Base-by-base conservation (phyloP, 2,329 filamentous ascomycete genomes). In the Scytalidium lignicola region DNA sequence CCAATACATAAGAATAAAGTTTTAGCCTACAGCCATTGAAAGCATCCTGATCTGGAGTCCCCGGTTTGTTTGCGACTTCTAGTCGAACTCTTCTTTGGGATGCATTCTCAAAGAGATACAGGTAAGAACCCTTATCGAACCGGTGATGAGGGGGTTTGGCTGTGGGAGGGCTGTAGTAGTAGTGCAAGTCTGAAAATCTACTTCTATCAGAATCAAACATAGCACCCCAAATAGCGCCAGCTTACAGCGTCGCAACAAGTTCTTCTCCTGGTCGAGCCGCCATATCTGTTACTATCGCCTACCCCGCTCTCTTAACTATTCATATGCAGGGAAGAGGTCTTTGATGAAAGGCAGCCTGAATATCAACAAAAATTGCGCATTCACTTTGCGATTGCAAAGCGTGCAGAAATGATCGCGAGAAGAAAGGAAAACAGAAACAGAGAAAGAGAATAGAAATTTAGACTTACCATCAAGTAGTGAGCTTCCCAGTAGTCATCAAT, bases 101-200 rank as follows among this genome's bases (percentile, higher is more conserved):
- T 12, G 85, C 78, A 63, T 88, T 86, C 66, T 90, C 85, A 65
- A 89, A 90, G 5, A 91, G 72, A 63, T 91, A 91, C 50, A 91
- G 78, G 65, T 91, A 91, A 7, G 86, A 90, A 43, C 83, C 79
- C 65, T 86, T 87, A 66, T 89, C 84, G 66, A 92, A 91, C 46
- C 87, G 82, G 66, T 91, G 85, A 65, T 91, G 88, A n/a, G 76
- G 80, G 23, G 87, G 86, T 49, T 77, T 82, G 49, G 76, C 73
- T 5, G 75, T 74, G 2, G 84, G 82, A n/a, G 82, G 76, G 21
- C 79, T 77, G 68, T 90, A 89, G 67, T 83, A 90, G 67, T 90
- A 91, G 66, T 91, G 88, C 47, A 90, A 65, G 62, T 92, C 88
- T 54, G 80, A 85, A 61, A 88, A 90, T 60, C 87, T 91, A 54